Conservation (phyloP, 495 filamentous ascomycete genomes). For the Lichenothelia convexa region DNA sequence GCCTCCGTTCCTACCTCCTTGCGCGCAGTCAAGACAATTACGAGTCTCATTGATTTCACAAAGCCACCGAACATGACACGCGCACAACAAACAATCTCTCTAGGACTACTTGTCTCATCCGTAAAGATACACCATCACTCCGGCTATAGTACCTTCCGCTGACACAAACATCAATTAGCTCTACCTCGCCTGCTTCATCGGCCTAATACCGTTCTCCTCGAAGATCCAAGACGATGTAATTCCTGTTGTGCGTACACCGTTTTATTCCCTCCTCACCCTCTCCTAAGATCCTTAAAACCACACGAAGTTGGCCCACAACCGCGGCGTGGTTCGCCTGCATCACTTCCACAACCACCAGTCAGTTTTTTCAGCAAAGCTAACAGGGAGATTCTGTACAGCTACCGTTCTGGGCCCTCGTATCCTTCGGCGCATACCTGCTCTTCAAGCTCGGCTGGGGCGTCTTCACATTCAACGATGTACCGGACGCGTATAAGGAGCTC, state of each 20-base stretch:
- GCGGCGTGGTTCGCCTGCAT: conserved; percentile 1
- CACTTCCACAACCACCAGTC: neutral
- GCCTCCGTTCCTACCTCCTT: too few relatives aligned
- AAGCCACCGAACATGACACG: conserved; percentile 53
- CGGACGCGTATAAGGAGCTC: conserved; percentile 75
- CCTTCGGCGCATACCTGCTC: conserved; percentile 84
- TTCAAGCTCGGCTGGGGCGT: conserved; percentile 82
- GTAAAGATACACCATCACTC: conserved; percentile 31
- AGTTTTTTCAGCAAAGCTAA: conserved; percentile 5
- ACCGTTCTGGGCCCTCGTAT: conserved; percentile 80
- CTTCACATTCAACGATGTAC: conserved; percentile 90
- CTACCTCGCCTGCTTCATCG: conserved; percentile 72
- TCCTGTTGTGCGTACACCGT: conserved; percentile 36
- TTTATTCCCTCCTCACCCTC: neutral
- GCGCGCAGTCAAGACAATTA: too few relatives aligned
- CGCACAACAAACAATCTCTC: conserved; percentile 79
- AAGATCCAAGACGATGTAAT: conserved; percentile 54
- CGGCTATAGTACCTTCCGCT: conserved; percentile 1
- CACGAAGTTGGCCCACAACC: too few relatives aligned
- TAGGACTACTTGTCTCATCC: conserved; percentile 70
- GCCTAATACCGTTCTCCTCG: conserved; percentile 65
- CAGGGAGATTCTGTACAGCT: conserved; percentile 31
- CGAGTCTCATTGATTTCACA: too few relatives aligned
- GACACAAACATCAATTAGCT: conserved; percentile 31
- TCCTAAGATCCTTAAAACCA: neutral